Evolutionary conservation across 1,284 basidiomycete species (phyloP).

Genomic region (Moesziomyces sp.): DNA sequence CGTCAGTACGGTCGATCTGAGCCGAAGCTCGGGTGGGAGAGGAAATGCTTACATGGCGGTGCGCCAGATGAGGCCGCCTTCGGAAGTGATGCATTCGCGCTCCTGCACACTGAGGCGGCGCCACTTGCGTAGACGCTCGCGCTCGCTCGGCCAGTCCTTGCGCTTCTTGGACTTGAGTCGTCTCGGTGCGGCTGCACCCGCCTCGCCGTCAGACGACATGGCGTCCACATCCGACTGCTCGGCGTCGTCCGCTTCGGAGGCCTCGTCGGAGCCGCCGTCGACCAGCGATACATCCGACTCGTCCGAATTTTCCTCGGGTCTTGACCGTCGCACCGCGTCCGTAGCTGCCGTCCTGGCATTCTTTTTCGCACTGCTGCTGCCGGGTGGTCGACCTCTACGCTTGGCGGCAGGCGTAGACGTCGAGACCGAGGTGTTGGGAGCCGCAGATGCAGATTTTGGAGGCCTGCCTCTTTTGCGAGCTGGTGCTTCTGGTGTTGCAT

Average conservation of each 20-base stretch:
- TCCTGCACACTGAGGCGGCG: slow-evolving; percentile 40
- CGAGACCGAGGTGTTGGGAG: slow-evolving; percentile 1
- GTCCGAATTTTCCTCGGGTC: slow-evolving; percentile 6
- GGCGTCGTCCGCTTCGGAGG: slow-evolving; percentile 23
- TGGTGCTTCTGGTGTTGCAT: no score
- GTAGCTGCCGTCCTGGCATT: no score
- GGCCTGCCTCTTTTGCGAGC: slow-evolving; percentile 10
- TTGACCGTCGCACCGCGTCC: not conserved
- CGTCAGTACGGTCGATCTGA: not conserved
- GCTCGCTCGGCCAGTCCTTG: slow-evolving; percentile 37
- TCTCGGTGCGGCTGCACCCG: not conserved
- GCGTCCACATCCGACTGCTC: slow-evolving; percentile 5
- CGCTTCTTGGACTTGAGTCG: slow-evolving; percentile 15
- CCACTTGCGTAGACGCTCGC: slow-evolving; percentile 39
- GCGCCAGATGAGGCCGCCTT: slow-evolving; percentile 53
- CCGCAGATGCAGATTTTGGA: slow-evolving; percentile 13
- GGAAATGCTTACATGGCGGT: slow-evolving; percentile 28
- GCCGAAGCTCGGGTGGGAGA: not conserved
- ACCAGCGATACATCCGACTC: slow-evolving; percentile 39
- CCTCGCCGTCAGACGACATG: slow-evolving; percentile 21
- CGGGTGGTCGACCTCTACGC: slow-evolving; percentile 15
- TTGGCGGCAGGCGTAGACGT: slow-evolving; percentile 4
- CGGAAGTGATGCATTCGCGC: slow-evolving; percentile 44
- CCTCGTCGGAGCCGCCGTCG: slow-evolving; percentile 35
- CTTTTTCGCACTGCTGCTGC: slow-evolving; percentile 11